These are phyloP conservation scores for Cladosporium colombiae DNA, from an alignment of 2,329 filamentous ascomycete species.

Conservation along the genomic window DNA sequence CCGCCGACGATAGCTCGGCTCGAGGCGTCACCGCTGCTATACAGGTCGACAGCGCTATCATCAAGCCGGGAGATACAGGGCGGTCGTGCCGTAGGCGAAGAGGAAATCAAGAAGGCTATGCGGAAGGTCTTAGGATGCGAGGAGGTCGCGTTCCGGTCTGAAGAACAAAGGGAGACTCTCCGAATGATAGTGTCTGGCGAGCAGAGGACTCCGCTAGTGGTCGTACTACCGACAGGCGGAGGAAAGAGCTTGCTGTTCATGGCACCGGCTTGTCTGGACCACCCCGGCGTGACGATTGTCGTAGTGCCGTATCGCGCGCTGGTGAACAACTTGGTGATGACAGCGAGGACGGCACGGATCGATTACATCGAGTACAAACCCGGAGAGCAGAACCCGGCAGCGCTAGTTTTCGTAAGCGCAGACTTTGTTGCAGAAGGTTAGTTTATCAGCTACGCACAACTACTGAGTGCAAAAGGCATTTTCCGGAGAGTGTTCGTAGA, in stretches of 20 bases:
- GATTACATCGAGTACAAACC: background rate
- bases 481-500: constrained; percentile 24
- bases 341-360: background rate
- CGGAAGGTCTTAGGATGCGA: background rate
- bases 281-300: constrained; percentile 22
- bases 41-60: background rate
- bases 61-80: background rate
- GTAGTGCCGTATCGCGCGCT: background rate
- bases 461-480: constrained; percentile 23
- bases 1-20: background rate
- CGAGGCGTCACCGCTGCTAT: background rate
- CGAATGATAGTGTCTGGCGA: background rate
- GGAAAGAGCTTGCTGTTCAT: constrained; percentile 34
- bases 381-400: background rate
- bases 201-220: constrained; percentile 25
- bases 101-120: background rate
- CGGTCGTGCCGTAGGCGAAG: background rate
- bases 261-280: constrained; percentile 24
- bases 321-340: background rate
- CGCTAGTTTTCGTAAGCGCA: background rate
- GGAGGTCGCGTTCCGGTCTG: background rate
- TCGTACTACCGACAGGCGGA: constrained; percentile 27
- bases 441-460: constrained; percentile 3
- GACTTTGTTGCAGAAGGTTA: background rate
- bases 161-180: background rate